Percentiles rank a stretch among this genome's conserved stretches.
Evolutionary conservation across 1,284 basidiomycete genomes (phyloP).

Genomic region (Exobasidium rhododendri): DNA sequence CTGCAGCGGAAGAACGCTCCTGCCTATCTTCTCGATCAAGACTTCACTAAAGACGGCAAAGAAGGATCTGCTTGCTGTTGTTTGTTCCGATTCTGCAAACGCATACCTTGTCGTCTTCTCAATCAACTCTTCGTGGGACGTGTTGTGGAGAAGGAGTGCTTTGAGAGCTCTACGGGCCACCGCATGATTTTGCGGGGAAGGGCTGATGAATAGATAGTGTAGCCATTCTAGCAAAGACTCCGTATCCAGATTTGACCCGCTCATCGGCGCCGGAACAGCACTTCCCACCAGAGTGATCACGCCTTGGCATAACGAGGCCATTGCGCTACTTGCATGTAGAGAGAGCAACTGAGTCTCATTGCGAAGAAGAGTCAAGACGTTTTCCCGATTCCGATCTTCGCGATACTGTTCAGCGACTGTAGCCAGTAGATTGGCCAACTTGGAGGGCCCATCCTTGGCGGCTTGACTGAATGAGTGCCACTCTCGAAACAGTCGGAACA

Average conservation of each 20-base stretch:
- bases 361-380: constrained; percentile 60
- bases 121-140: constrained; percentile 65
- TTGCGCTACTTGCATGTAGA: constrained; percentile 68
- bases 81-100: constrained; percentile 63
- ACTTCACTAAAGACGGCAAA: constrained; percentile 77
- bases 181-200: constrained; percentile 54
- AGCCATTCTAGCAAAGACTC: constrained; percentile 58
- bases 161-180: constrained; percentile 67
- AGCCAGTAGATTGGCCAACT: constrained; percentile 71
- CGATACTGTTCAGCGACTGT: constrained; percentile 62
- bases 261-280: constrained; percentile 79
- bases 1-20: constrained; percentile 67
- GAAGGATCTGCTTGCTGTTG: constrained; percentile 60
- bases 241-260: constrained; percentile 60
- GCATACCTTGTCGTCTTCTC: constrained; percentile 70
- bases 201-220: constrained; percentile 57
- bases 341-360: constrained; percentile 62
- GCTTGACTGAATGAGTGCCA: constrained; percentile 86
- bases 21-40: constrained; percentile 61
- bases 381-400: constrained; percentile 56
- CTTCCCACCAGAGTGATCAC: constrained; percentile 59
- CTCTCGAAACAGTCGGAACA: constrained; percentile 84
- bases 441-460: constrained; percentile 70
- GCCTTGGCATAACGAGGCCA: constrained; percentile 66
- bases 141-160: constrained; percentile 67